Evolutionary conservation across 306 rosid species (phyloP).

Genomic region (Cucumis cinereus): DNA sequence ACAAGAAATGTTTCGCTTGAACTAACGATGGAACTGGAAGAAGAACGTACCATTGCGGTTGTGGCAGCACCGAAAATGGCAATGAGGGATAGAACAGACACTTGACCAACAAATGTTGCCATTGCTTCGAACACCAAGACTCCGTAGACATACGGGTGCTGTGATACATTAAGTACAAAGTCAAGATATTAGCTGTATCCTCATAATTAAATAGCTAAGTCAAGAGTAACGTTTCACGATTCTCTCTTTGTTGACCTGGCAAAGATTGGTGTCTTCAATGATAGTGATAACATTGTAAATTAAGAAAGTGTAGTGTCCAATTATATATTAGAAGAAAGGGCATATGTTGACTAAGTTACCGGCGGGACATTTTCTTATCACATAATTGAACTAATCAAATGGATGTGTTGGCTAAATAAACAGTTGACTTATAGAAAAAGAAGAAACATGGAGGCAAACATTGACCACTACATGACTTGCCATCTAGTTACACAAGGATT

Average conservation of each 20-base stretch:
- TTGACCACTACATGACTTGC: background rate
- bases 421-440: background rate
- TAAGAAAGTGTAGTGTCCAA: background rate
- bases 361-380: background rate
- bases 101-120: conserved; percentile 49
- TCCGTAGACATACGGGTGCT: conserved; percentile 53
- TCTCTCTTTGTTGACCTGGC: background rate
- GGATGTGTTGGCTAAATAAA: background rate
- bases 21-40: background rate
- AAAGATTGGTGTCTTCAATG: background rate
- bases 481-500: background rate
- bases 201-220: background rate
- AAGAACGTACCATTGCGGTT: conserved; percentile 33
- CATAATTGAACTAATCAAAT: background rate
- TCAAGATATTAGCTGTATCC: background rate
- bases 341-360: background rate
- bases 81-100: conserved; percentile 40
- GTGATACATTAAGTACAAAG: conserved; percentile 1
- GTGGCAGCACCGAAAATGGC: conserved; percentile 51
- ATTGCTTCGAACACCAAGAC: conserved; percentile 47
- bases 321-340: background rate
- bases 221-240: background rate
- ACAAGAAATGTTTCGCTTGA: background rate
- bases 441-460: background rate
- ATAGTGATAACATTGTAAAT: background rate